These are phyloP conservation scores for Vigna hirtella DNA, from an alignment of 306 rosid species.

Conservation along the genomic window DNA sequence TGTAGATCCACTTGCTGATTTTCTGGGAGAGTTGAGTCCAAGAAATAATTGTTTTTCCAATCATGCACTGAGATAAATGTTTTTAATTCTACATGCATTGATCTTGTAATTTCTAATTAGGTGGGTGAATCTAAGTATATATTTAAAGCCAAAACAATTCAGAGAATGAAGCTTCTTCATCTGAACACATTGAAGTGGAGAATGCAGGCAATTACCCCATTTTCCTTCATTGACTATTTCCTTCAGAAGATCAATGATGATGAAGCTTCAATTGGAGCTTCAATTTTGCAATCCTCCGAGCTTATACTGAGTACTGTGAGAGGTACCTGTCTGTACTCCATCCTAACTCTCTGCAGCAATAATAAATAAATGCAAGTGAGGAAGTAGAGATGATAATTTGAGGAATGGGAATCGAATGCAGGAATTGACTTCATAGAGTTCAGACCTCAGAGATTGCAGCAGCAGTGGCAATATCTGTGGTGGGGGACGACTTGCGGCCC, in stretches of 20 bases:
- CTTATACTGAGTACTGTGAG: constrained; percentile 61
- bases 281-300: constrained; percentile 60
- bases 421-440: constrained; percentile 86
- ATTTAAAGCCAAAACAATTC: constrained; percentile 80
- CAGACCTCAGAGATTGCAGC: constrained; percentile 93
- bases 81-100: constrained; percentile 26
- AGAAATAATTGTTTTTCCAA: background rate
- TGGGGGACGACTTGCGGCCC: constrained; percentile 65
- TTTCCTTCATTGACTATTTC: constrained; percentile 83
- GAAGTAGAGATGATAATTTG: constrained; percentile 37
- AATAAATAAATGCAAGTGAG: constrained; percentile 26
- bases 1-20: background rate
- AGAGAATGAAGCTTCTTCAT: constrained; percentile 85
- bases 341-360: constrained; percentile 5
- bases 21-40: background rate
- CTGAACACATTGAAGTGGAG: constrained; percentile 90
- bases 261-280: constrained; percentile 46
- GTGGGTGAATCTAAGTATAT: constrained; percentile 72
- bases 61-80: background rate
- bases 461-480: constrained; percentile 76
- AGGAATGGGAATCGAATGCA: constrained; percentile 71
- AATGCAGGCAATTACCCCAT: constrained; percentile 91
- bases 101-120: constrained; percentile 41
- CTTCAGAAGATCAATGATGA: constrained; percentile 69
- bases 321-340: constrained; percentile 51